Percentiles rank a stretch among this genome's conserved stretches.
Evolutionary conservation across 2,329 filamentous ascomycete species (phyloP).

Genomic region (Dryadomyces quercus-mongolicae): DNA sequence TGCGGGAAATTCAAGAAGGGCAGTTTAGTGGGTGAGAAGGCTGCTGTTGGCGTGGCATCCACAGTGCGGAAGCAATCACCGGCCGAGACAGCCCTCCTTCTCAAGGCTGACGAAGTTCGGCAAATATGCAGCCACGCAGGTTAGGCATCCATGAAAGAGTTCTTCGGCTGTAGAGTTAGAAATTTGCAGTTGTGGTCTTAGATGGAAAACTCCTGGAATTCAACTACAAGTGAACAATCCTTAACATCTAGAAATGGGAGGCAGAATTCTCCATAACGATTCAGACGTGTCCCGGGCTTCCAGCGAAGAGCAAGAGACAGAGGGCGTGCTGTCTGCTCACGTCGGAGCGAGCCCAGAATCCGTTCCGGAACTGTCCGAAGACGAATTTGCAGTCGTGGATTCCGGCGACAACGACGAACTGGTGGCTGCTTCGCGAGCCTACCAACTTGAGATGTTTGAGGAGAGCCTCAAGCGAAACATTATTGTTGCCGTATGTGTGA

Average conservation of each 20-base stretch:
- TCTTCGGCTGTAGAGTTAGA: neutral
- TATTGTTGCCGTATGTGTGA: slow-evolving; percentile 49
- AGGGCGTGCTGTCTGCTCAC: no score
- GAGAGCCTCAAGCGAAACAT: slow-evolving; percentile 56
- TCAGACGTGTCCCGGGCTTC: no score
- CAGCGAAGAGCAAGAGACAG: no score
- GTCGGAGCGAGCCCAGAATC: no score
- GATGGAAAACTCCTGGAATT: no score
- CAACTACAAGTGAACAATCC: no score
- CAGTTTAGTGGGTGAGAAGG: no score
- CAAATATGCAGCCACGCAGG: neutral
- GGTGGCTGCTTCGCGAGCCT: slow-evolving; percentile 30
- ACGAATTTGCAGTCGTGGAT: neutral
- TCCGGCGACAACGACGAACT: neutral
- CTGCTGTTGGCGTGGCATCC: no score
- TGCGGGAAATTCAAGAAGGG: no score
- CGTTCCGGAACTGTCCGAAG: no score
- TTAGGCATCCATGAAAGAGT: neutral
- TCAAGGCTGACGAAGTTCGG: neutral
- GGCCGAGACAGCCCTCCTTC: no score
- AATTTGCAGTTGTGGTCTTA: neutral
- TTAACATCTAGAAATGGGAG: neutral
- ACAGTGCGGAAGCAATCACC: no score
- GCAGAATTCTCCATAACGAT: neutral
- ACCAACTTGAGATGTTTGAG: slow-evolving; percentile 67